Percentiles rank a stretch among this genome's conserved stretches.
Conservation (phyloP, 1,284 basidiomycete genomes). For the Exsudoporus floridanus region DNA sequence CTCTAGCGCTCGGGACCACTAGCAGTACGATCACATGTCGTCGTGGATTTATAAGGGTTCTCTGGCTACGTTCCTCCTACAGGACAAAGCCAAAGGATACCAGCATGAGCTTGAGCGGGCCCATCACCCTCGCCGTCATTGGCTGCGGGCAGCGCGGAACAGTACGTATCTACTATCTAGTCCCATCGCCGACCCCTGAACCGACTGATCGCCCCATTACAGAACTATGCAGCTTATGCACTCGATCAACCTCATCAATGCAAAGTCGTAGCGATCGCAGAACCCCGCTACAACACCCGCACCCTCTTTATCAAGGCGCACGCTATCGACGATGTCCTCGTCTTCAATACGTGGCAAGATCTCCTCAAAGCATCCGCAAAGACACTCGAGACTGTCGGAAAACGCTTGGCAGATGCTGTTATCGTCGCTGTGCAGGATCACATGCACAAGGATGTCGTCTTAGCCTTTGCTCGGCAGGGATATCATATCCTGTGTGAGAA, state of each 20-base stretch:
- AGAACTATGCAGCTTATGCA: conserved; percentile 72
- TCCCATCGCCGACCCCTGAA: neutral
- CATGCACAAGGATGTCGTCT: conserved; percentile 71
- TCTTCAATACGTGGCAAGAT: conserved; percentile 73
- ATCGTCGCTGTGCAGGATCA: conserved; percentile 76
- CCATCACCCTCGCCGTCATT: conserved; percentile 55
- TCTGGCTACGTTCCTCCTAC: conserved; percentile 34
- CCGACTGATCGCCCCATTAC: neutral
- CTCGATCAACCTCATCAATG: conserved; percentile 58
- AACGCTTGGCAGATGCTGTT: conserved; percentile 76
- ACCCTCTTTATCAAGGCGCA: conserved; percentile 55
- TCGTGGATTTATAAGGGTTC: conserved; percentile 29
- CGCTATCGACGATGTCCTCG: conserved; percentile 59
- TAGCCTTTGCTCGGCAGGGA: conserved; percentile 74
- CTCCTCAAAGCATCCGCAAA: conserved; percentile 67
- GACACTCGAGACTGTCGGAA: conserved; percentile 58
- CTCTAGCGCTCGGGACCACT: neutral
- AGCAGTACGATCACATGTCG: conserved; percentile 21
- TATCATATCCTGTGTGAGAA: conserved; percentile 90
- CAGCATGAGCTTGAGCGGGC: conserved; percentile 20
- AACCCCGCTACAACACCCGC: conserved; percentile 71
- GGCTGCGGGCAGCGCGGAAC: conserved; percentile 82
- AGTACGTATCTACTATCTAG: conserved; percentile 39
- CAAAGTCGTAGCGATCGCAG: conserved; percentile 80
- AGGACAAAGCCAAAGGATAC: conserved; percentile 26